Conservation (phyloP, 2,329 filamentous ascomycete genomes). For the Colletotrichum tofieldiae region DNA sequence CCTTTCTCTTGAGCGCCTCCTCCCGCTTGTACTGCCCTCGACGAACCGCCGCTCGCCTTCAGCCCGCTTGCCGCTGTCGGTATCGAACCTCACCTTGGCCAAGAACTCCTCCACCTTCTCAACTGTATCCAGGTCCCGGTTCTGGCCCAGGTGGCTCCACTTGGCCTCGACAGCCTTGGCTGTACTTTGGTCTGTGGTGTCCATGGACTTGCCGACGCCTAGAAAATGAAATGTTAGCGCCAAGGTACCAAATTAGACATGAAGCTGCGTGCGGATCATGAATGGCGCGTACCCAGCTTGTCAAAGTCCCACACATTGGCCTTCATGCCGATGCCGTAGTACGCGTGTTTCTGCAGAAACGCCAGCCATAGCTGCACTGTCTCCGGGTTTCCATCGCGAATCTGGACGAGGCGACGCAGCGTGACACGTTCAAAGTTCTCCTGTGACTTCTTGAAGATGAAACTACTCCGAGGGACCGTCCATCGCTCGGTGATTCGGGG, state of each 20-base stretch:
- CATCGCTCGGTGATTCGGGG: slow-evolving; percentile 92
- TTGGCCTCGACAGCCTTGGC: slow-evolving; percentile 62
- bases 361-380: slow-evolving; percentile 93
- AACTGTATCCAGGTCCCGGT: slow-evolving; percentile 64
- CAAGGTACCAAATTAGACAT: not conserved
- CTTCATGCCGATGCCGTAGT: slow-evolving; percentile 99
- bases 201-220: slow-evolving; percentile 70
- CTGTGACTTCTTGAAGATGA: slow-evolving; percentile 97
- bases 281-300: slow-evolving; percentile 65
- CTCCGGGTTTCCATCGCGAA: slow-evolving; percentile 91
- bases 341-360: slow-evolving; percentile 92
- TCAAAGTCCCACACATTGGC: slow-evolving; percentile 96
- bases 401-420: slow-evolving; percentile 87
- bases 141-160: slow-evolving; percentile 71
- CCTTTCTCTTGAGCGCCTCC: slow-evolving; percentile 22
- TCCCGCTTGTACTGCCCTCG: slow-evolving; percentile 26
- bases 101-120: slow-evolving; percentile 73
- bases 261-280: not conserved
- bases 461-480: slow-evolving; percentile 91
- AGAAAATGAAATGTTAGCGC: slow-evolving; percentile 15
- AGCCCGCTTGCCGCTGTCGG: slow-evolving; percentile 30
- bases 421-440: slow-evolving; percentile 98
- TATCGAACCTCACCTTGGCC: slow-evolving; percentile 64
- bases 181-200: slow-evolving; percentile 61
- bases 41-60: slow-evolving; percentile 38